phyloP scores from a whole-genome alignment of 2,329 filamentous ascomycete species.

The Talaromyces sp. region DNA sequence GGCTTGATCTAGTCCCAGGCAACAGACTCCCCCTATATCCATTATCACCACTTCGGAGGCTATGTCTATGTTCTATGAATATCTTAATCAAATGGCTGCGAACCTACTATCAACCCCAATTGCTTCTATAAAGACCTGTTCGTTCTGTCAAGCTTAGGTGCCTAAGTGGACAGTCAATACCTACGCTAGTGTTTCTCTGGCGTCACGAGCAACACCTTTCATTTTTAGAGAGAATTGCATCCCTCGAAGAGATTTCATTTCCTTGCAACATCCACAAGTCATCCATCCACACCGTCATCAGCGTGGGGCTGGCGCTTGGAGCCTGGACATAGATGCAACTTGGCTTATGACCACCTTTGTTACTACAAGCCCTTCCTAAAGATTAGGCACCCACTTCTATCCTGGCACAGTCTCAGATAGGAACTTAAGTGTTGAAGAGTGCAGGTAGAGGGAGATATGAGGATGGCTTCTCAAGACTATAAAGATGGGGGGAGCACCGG shows the following conservation, averaged over 20 bases:
- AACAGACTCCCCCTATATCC: not conserved
- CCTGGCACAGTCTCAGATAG: not conserved
- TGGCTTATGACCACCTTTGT: not conserved
- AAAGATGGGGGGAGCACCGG: slow-evolving; percentile 10
- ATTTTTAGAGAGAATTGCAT: not conserved
- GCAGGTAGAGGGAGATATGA: not conserved
- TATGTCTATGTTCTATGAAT: not conserved
- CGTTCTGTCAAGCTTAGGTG: not conserved
- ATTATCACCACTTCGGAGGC: not conserved
- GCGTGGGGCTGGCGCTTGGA: slow-evolving; percentile 8
- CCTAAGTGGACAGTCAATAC: not conserved
- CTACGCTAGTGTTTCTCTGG: not conserved
- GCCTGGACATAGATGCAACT: slow-evolving; percentile 9
- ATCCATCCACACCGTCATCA: not conserved
- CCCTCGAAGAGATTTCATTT: too few species aligned
- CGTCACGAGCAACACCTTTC: not conserved
- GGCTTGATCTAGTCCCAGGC: slow-evolving; percentile 11
- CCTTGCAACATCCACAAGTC: not conserved
- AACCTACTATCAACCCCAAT: not conserved
- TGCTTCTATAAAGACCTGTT: not conserved
- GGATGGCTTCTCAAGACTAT: slow-evolving; percentile 14
- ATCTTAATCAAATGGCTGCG: not conserved
- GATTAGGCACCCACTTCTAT: slow-evolving; percentile 4
- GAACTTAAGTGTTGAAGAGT: not conserved
- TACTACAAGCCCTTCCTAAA: not conserved